Conservation (phyloP, 192 early-diverging fungal genomes). For the Neocallimastix lanati region DNA sequence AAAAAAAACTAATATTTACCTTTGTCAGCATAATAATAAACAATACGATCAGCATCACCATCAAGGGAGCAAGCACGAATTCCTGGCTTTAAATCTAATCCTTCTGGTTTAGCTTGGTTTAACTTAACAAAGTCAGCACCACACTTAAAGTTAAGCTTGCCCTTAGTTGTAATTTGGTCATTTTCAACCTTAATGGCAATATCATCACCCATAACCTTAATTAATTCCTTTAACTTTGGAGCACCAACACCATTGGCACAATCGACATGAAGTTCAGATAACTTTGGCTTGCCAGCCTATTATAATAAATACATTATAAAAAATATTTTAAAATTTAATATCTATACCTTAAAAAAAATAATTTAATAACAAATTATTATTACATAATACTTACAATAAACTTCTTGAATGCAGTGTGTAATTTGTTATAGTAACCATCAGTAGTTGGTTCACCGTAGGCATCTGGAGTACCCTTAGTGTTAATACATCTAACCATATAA, state of each 20-base stretch:
- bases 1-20: conserved; percentile 20
- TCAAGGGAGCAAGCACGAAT: conserved; percentile 78
- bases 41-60: conserved; percentile 95
- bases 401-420: conserved; percentile 61
- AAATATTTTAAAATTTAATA: no score
- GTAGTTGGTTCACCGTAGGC: conserved; percentile 78
- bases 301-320: no score
- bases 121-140: conserved; percentile 99
- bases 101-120: conserved; percentile 55
- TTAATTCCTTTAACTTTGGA: conserved; percentile 62
- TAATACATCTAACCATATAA: conserved; percentile 76
- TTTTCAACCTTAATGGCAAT: conserved; percentile 50
- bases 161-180: conserved; percentile 42
- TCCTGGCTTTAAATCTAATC: conserved; percentile 38
- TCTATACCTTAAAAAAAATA: no score
- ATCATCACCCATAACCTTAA: conserved; percentile 40
- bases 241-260: conserved; percentile 95
- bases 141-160: conserved; percentile 74
- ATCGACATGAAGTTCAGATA: conserved; percentile 63
- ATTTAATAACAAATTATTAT: conserved; percentile 1
- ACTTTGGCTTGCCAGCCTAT: conserved; percentile 46
- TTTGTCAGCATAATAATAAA: conserved; percentile 80
- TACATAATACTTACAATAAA: conserved; percentile 44
- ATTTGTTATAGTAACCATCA: conserved; percentile 84
- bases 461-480: conserved; percentile 50